Evolutionary conservation across 371 early-diverging fungal genomes (phyloP).

Genomic region (Mucor lusitanicus): DNA sequence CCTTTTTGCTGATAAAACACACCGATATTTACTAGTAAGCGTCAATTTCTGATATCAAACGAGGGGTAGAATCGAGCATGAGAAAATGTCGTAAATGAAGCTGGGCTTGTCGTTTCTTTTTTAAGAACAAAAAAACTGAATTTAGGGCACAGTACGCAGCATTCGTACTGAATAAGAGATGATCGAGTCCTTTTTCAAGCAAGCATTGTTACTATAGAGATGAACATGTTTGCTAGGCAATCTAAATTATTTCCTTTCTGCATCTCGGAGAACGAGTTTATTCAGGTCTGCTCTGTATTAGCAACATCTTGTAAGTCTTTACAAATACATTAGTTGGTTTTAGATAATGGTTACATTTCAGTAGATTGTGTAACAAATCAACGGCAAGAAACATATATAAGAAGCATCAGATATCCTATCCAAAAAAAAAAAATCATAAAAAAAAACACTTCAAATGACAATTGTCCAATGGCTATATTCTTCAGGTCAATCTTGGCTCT

Average conservation of each 20-base stretch:
- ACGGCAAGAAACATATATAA: conserved; percentile 1
- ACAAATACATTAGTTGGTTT: not conserved
- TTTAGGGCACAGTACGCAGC: not conserved
- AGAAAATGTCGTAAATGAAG: conserved; percentile 1
- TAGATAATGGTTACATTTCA: not conserved
- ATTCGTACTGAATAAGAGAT: not conserved
- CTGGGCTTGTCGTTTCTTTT: conserved; percentile 3
- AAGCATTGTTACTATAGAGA: not conserved
- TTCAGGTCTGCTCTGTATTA: not conserved
- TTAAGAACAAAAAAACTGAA: not conserved
- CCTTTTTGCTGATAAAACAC: not conserved
- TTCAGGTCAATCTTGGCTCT: conserved; percentile 20
- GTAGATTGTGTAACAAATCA: not conserved
- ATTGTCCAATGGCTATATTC: conserved; percentile 19
- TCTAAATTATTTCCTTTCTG: not conserved
- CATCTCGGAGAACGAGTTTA: not conserved
- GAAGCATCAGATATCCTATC: not conserved
- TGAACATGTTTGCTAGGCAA: not conserved
- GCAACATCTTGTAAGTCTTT: not conserved
- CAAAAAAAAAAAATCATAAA: not conserved
- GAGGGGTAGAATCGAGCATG: not conserved
- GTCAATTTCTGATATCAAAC: not conserved
- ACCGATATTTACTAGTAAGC: not conserved
- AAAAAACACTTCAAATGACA: conserved; percentile 5
- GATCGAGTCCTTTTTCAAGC: not conserved